Evolutionary conservation across 2,329 filamentous ascomycete genomes (phyloP).

Genomic region (Calonectria multiphialidica): DNA sequence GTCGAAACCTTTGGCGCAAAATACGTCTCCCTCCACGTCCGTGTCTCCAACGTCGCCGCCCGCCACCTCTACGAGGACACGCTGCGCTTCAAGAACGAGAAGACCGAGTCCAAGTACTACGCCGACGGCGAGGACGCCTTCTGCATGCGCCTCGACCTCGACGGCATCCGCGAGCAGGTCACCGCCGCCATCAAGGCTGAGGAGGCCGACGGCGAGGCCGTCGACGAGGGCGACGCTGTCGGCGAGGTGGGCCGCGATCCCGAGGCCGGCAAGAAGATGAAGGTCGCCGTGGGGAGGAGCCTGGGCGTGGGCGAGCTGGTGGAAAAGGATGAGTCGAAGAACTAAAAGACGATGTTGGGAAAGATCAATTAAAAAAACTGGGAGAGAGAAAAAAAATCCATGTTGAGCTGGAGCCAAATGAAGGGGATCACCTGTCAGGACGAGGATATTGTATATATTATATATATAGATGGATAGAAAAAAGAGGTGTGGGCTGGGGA

Average conservation of each 20-base stretch:
- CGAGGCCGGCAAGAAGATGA: conserved; percentile 63
- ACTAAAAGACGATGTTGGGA: conserved; percentile 26
- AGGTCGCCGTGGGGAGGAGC: conserved; percentile 85
- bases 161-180: conserved; percentile 65
- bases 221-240: conserved; percentile 78
- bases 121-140: conserved; percentile 97
- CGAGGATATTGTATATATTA: conserved; percentile 18
- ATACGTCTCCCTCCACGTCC: conserved; percentile 97
- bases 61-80: conserved; percentile 94
- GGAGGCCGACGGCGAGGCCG: conserved; percentile 51
- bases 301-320: conserved; percentile 84
- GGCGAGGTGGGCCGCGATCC: conserved; percentile 72
- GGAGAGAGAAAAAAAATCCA: not conserved
- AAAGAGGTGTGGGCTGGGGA: conserved; percentile 30
- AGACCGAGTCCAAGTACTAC: conserved; percentile 91
- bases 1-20: conserved; percentile 91
- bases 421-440: not conserved
- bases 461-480: conserved; percentile 43
- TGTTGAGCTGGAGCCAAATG: not conserved
- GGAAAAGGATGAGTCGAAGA: conserved; percentile 73
- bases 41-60: conserved; percentile 91
- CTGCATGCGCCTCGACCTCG: conserved; percentile 90
- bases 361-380: not conserved
- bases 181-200: conserved; percentile 53
- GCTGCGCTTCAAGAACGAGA: conserved; percentile 88